Evolutionary conservation across 176 grass and related monocot genomes (phyloP).

Genomic region (Oryza rufipogon): DNA sequence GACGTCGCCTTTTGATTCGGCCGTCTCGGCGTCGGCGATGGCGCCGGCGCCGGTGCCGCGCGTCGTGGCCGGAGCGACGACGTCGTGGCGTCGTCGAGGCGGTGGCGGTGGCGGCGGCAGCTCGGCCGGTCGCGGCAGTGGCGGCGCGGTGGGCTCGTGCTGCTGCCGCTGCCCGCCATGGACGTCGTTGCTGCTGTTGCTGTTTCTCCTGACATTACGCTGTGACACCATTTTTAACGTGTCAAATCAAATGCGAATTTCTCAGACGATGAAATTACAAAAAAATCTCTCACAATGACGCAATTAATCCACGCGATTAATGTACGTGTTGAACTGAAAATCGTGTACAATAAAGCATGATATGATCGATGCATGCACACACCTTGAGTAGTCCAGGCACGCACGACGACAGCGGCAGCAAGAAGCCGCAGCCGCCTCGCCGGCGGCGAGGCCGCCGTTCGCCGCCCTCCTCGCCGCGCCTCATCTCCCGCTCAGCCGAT

Average conservation of each 20-base stretch:
- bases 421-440: constrained; percentile 31
- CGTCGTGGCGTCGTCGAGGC: background rate
- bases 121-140: background rate
- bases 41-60: background rate
- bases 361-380: background rate
- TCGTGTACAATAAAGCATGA: too few relatives aligned
- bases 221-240: background rate
- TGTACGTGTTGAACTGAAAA: background rate
- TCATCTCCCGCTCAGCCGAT: background rate
- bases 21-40: too few relatives aligned
- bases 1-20: too few relatives aligned
- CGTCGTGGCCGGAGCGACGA: background rate
- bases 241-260: too few relatives aligned
- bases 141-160: background rate
- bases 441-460: background rate
- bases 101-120: background rate
- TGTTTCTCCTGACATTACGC: background rate
- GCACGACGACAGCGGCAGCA: constrained; percentile 11
- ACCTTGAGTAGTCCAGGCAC: constrained; percentile 19
- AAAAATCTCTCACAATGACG: background rate
- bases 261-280: background rate
- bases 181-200: background rate
- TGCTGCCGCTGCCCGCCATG: background rate
- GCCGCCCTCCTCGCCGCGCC: too few relatives aligned
- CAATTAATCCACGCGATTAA: background rate